Percentiles rank a stretch among this genome's conserved stretches.
phyloP scores from a whole-genome alignment of 371 early-diverging fungal genomes.

The Haplosporangium sp. region DNA sequence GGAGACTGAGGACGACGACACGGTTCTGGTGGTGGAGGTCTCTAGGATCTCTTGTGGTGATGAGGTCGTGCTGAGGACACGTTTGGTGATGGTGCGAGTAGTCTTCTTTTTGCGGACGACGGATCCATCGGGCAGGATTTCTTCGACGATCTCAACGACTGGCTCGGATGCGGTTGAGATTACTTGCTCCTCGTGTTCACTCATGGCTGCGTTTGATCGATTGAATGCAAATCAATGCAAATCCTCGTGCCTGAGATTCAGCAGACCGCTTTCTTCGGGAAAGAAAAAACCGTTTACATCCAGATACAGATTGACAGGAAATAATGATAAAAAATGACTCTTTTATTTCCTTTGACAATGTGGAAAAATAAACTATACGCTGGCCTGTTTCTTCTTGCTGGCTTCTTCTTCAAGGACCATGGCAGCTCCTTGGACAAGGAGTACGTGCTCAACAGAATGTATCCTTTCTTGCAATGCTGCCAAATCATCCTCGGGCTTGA shows the following conservation, averaged over 20 bases:
- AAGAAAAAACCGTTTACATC: neutral
- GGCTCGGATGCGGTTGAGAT: constrained; percentile 33
- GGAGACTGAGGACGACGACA: constrained; percentile 1
- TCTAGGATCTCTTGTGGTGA: constrained; percentile 8
- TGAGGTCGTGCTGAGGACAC: constrained; percentile 23
- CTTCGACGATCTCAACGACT: constrained; percentile 28
- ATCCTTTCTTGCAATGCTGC: constrained; percentile 87
- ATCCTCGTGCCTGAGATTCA: too few species aligned
- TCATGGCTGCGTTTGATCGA: constrained; percentile 13
- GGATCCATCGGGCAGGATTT: constrained; percentile 35
- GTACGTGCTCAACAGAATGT: constrained; percentile 86
- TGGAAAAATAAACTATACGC: too few species aligned
- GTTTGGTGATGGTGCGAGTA: constrained; percentile 39
- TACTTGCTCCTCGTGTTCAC: constrained; percentile 32
- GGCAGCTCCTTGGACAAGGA: constrained; percentile 78
- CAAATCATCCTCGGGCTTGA: constrained; percentile 79
- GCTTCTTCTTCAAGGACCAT: constrained; percentile 33
- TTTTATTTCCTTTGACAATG: neutral
- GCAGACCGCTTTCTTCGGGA: too few species aligned
- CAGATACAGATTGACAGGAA: neutral
- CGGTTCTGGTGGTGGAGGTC: constrained; percentile 2
- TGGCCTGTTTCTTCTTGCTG: constrained; percentile 8
- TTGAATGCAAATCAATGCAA: too few species aligned
- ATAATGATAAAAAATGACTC: neutral
- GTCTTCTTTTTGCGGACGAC: constrained; percentile 37